Evolutionary conservation across 2,329 filamentous ascomycete genomes (phyloP), one percentile per base, ranked within the genome.

Genomic region (Westerdykella aurantiaca): DNA sequence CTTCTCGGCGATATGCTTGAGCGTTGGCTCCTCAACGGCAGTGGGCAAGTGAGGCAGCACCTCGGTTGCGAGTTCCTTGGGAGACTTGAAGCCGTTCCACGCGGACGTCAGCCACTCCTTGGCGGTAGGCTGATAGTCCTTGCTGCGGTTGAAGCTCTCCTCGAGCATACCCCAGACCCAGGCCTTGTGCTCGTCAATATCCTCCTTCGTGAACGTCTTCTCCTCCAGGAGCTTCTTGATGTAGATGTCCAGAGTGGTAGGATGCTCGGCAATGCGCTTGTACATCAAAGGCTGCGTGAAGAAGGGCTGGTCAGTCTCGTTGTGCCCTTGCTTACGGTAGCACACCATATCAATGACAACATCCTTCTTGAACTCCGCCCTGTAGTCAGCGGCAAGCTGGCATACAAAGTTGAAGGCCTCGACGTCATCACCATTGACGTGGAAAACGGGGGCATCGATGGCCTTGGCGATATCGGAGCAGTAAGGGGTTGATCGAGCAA

Each of bases 231-330:
- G 83, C 77, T 95, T 87, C 63, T 95, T 81, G 56, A 93, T 81
- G 67, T 98, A 98, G 61, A 88, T 87, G 65, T 95, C 85, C 47
- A 98, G 83, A 66, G 93, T 87, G 37, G 85, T 82, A 52, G 85
- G 79, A 69, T 97, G 88, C 47, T 84, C 78, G 56, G 83, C 80
- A 66, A 98, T 97, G 63, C 86, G 87, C 83, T 97, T 96, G 81
- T 98, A 98, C 93, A 98, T 98, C 57, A 96, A 75, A 34, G 93
- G 93, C 69, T 98, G 93, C n/a, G 93, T 98, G 78, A 98, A 98
- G 34, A 91, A 95, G 38, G 93, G 93, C 77, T 98, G 93, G 67
- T 98, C 93, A 10, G 93, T 98, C 77, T 98, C 93, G 74, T 98
- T 98, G 82, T 98, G 93, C 50, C 93, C 93, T 69, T 96, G 83